Percentiles rank a stretch among this genome's conserved stretches.
Conservation (phyloP, 2,329 filamentous ascomycete genomes). For the Tolypocladium amazonense region DNA sequence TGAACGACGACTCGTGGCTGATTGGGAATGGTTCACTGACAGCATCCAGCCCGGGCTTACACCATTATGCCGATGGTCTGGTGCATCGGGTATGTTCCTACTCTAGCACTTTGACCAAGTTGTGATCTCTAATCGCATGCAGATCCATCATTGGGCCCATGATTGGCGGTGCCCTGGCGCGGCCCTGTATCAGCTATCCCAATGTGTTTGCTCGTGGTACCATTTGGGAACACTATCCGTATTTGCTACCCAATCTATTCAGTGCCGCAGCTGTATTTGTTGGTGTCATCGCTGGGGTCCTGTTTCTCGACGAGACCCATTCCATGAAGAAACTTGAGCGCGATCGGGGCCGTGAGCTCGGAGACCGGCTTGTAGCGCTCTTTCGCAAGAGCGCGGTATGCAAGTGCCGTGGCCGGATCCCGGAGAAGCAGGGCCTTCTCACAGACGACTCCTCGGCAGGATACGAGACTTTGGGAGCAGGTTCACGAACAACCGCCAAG, state of each 20-base stretch:
- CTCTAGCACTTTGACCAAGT: no score
- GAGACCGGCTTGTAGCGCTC: conserved; percentile 53
- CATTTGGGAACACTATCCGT: conserved; percentile 80
- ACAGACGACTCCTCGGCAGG: conserved; percentile 50
- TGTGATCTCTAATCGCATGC: conserved; percentile 15
- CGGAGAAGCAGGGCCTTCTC: conserved; percentile 54
- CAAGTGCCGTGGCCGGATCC: conserved; percentile 25
- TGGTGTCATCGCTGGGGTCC: conserved; percentile 65
- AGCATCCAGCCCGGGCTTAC: conserved; percentile 65
- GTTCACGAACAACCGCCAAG: not conserved
- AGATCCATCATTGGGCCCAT: conserved; percentile 87
- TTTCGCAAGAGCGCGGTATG: conserved; percentile 21
- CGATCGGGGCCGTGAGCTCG: conserved; percentile 68
- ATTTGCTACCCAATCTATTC: conserved; percentile 85
- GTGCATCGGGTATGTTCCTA: conserved; percentile 69
- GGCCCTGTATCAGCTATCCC: conserved; percentile 77
- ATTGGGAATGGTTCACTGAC: conserved; percentile 8
- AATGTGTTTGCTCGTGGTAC: conserved; percentile 58
- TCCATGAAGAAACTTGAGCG: conserved; percentile 64
- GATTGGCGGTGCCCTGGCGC: conserved; percentile 80
- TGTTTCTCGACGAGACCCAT: conserved; percentile 94
- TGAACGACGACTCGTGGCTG: not conserved
- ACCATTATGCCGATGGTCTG: conserved; percentile 97
- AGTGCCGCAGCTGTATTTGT: conserved; percentile 69
- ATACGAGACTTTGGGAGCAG: conserved; percentile 42